Evolutionary conservation across 2,329 filamentous ascomycete species (phyloP).

Genomic region (Fusarium sp.): DNA sequence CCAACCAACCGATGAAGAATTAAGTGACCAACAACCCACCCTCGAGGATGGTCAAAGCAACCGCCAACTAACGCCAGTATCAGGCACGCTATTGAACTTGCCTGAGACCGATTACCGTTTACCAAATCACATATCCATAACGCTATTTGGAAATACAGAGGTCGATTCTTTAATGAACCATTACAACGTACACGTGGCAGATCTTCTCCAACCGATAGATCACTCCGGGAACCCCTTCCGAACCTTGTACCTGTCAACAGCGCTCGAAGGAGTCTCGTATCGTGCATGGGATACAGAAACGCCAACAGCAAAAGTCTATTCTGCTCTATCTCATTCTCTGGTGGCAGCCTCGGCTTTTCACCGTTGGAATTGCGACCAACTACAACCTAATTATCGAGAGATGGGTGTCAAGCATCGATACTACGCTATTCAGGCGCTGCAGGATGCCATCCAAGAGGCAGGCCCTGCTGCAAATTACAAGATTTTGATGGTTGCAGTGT

Average conservation of each 20-base stretch:
- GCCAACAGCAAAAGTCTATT: constrained; percentile 9
- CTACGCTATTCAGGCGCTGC: not conserved
- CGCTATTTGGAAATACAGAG: not conserved
- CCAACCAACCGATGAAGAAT: not conserved
- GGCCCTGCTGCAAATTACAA: not conserved
- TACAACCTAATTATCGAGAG: not conserved
- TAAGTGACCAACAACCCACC: not conserved
- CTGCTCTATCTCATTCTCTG: constrained; percentile 15
- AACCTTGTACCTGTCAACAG: constrained; percentile 15
- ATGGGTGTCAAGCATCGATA: not conserved
- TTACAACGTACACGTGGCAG: constrained; percentile 18
- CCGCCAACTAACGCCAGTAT: not conserved
- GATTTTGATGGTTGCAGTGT: not conserved
- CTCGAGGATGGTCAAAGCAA: not conserved
- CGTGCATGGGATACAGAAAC: not conserved
- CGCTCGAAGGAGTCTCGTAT: constrained; percentile 3
- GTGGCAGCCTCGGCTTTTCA: not conserved
- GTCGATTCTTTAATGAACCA: constrained; percentile 12
- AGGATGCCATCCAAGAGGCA: not conserved
- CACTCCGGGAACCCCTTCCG: constrained; percentile 20
- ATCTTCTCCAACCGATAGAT: constrained; percentile 18
- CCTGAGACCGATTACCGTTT: not conserved
- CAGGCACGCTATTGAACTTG: not conserved
- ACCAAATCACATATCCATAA: not conserved
- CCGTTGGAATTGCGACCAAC: not conserved